Evolutionary conservation across 2,329 filamentous ascomycete species (phyloP).

Genomic region (Apiospora aurea): DNA sequence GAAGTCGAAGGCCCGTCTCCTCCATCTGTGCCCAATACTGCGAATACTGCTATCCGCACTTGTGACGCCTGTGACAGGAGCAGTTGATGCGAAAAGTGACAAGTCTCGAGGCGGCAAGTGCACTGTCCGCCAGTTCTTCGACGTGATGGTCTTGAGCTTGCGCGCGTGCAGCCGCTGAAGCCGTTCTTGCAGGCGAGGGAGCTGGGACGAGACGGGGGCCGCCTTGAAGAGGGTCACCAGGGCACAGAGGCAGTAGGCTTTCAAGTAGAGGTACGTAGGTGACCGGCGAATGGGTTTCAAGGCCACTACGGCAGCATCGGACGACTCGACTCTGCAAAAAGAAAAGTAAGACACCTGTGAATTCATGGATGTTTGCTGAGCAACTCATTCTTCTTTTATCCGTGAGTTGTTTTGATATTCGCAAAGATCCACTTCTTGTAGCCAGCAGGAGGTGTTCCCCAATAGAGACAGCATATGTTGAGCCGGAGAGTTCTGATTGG

Average conservation of each 20-base stretch:
- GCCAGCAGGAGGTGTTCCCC: not conserved
- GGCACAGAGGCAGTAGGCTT: not conserved
- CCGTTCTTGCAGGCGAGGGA: not conserved
- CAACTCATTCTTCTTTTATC: not conserved
- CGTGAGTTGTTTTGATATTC: not conserved
- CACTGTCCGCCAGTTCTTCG: not conserved
- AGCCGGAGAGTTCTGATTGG: not conserved
- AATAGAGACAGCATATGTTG: not conserved
- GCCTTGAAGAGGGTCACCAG: not conserved
- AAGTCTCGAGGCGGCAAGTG: not conserved
- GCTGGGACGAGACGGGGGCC: not conserved
- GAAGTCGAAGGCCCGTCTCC: not conserved
- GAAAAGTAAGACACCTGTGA: not conserved
- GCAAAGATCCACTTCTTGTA: not conserved
- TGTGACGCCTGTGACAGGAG: not conserved
- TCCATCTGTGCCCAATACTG: not conserved
- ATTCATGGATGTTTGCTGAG: not conserved
- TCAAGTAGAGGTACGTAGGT: not conserved
- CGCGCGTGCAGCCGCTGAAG: not conserved
- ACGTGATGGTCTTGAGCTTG: not conserved
- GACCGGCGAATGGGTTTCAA: not conserved
- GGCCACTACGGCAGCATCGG: not conserved
- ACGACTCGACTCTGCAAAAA: not conserved
- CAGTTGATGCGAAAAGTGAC: not conserved
- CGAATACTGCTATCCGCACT: not conserved